Conservation (phyloP, 257 asterid species). For the Anisodus tanguticus region DNA sequence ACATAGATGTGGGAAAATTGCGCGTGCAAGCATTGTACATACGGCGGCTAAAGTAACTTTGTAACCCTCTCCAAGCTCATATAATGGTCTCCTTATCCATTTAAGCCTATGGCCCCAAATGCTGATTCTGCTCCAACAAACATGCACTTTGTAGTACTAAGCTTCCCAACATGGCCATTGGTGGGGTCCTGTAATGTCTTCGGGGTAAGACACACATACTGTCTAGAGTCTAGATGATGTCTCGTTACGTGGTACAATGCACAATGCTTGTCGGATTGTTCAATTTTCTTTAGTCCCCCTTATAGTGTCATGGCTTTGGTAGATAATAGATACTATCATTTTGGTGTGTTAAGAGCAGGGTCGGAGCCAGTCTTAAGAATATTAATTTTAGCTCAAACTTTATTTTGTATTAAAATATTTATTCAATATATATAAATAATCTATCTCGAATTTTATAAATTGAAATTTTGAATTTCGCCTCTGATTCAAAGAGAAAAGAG, state of each 20-base stretch:
- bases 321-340: no score
- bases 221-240: conserved; percentile 6
- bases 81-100: conserved; percentile 35
- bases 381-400: no score
- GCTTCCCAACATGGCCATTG: not conserved
- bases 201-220: conserved; percentile 37
- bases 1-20: not conserved
- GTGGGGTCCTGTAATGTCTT: conserved; percentile 67
- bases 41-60: conserved; percentile 63
- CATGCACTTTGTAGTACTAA: not conserved
- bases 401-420: no score
- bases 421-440: no score
- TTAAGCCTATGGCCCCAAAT: conserved; percentile 33
- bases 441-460: no score
- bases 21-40: conserved; percentile 18
- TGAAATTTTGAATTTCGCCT: no score
- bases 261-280: not conserved
- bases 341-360: no score
- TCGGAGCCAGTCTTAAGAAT: no score
- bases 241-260: not conserved
- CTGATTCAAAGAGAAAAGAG: no score
- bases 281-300: no score
- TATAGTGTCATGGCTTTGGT: no score
- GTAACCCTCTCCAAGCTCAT: conserved; percentile 25
- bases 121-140: not conserved